Conservation (phyloP, 345 rosid genomes). For the Boechera retrofracta region DNA sequence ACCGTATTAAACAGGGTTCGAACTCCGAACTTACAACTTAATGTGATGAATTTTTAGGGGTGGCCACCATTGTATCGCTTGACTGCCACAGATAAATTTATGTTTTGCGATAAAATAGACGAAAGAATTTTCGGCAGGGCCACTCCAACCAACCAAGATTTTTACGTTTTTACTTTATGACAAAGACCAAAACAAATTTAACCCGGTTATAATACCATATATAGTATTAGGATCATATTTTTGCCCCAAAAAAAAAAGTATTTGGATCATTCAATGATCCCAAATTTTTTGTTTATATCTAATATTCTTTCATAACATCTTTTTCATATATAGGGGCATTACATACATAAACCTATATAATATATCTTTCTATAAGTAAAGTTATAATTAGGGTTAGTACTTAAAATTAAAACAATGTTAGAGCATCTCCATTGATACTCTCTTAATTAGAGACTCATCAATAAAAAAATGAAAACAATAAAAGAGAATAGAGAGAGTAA, state of each 20-base stretch:
- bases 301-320: background rate
- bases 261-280: slow-evolving; percentile 29
- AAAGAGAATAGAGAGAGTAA: too few relatives aligned
- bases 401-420: background rate
- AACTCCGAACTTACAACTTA: too few relatives aligned
- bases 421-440: too few relatives aligned
- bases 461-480: too few relatives aligned
- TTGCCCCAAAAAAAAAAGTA: background rate
- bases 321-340: background rate
- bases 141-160: background rate
- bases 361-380: background rate
- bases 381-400: background rate
- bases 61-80: too few relatives aligned
- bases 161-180: background rate
- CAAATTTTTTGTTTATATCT: background rate
- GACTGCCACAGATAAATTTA: background rate
- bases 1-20: rapidly evolving
- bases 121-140: background rate
- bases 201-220: background rate
- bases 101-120: background rate
- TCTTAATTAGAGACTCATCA: too few relatives aligned
- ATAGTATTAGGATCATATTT: slow-evolving; percentile 9
- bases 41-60: too few relatives aligned
- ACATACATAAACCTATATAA: background rate
- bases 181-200: slow-evolving; percentile 1